Evolutionary conservation across 2,329 filamentous ascomycete genomes (phyloP).

Genomic region (Pseudomassariella vexata): DNA sequence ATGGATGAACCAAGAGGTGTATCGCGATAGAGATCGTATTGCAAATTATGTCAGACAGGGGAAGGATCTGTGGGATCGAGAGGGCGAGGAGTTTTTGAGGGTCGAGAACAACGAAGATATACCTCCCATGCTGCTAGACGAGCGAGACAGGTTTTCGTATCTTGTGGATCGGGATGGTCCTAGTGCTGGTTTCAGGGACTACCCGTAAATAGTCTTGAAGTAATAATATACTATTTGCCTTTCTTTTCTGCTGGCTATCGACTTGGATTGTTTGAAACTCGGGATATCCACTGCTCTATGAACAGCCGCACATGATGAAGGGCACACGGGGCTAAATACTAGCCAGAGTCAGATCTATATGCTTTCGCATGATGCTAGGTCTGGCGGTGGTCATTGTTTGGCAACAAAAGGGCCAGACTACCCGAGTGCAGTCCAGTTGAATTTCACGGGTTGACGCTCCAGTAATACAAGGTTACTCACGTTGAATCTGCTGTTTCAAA

Average conservation of each 20-base stretch:
- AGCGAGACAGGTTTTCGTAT: slow-evolving; percentile 36
- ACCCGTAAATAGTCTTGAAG: slow-evolving; percentile 17
- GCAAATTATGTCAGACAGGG: slow-evolving; percentile 45
- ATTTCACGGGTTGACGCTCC: too few relatives aligned
- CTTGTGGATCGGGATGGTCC: slow-evolving; percentile 39
- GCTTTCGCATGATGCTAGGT: too few relatives aligned
- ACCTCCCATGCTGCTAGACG: slow-evolving; percentile 38
- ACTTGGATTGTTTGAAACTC: background rate
- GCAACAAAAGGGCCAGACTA: too few relatives aligned
- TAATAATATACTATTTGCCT: too few relatives aligned
- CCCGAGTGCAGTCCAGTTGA: too few relatives aligned
- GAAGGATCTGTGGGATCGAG: slow-evolving; percentile 48
- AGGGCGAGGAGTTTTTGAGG: slow-evolving; percentile 38
- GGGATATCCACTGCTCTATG: too few relatives aligned
- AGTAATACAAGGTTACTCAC: too few relatives aligned
- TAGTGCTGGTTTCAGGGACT: slow-evolving; percentile 43
- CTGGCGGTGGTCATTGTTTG: too few relatives aligned
- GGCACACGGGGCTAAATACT: too few relatives aligned
- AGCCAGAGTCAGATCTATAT: too few relatives aligned
- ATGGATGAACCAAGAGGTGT: slow-evolving; percentile 44
- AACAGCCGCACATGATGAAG: too few relatives aligned
- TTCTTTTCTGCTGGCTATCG: background rate
- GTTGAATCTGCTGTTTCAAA: too few relatives aligned
- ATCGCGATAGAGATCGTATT: slow-evolving; percentile 41
- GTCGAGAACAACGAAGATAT: slow-evolving; percentile 47